Percentiles rank a stretch among this genome's conserved stretches.
phyloP scores from a whole-genome alignment of 2,329 filamentous ascomycete genomes.

The Pseudogymnoascus sp. region DNA sequence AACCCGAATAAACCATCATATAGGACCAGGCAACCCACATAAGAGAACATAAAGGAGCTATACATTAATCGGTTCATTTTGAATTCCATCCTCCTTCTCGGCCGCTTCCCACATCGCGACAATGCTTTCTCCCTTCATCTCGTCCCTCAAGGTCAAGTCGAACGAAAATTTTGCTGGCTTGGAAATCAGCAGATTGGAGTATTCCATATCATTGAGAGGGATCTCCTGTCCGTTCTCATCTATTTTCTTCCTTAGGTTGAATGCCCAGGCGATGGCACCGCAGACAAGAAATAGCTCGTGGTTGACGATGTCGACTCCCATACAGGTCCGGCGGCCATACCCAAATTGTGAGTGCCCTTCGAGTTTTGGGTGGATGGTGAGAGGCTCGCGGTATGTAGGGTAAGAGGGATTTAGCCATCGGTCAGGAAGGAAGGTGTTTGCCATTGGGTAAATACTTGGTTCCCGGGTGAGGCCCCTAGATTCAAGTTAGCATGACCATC shows the following conservation, averaged over 20 bases:
- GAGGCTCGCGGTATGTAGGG: constrained; percentile 59
- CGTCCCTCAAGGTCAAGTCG: constrained; percentile 37
- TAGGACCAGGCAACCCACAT: neutral
- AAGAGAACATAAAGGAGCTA: neutral
- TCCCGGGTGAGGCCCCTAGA: constrained; percentile 50
- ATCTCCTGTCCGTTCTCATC: constrained; percentile 18
- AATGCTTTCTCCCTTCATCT: constrained; percentile 34
- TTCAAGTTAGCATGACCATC: neutral
- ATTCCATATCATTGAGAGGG: constrained; percentile 17
- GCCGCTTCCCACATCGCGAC: constrained; percentile 23
- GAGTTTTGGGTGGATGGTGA: constrained; percentile 57
- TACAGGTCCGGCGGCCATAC: constrained; percentile 56
- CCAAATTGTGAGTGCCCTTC: constrained; percentile 60
- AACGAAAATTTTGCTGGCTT: constrained; percentile 44
- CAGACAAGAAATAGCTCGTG: constrained; percentile 49
- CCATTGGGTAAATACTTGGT: constrained; percentile 52
- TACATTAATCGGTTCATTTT: neutral
- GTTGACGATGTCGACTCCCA: constrained; percentile 57
- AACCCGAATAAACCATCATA: neutral
- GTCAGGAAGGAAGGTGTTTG: constrained; percentile 56
- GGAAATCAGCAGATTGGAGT: constrained; percentile 34
- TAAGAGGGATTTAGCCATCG: constrained; percentile 56
- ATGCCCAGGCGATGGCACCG: constrained; percentile 44
- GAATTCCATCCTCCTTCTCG: neutral
- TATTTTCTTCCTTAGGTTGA: constrained; percentile 33